These are phyloP conservation scores for Oenanthe sinensis DNA, from an alignment of 129 eudicot genomes.

Conservation along the genomic window DNA sequence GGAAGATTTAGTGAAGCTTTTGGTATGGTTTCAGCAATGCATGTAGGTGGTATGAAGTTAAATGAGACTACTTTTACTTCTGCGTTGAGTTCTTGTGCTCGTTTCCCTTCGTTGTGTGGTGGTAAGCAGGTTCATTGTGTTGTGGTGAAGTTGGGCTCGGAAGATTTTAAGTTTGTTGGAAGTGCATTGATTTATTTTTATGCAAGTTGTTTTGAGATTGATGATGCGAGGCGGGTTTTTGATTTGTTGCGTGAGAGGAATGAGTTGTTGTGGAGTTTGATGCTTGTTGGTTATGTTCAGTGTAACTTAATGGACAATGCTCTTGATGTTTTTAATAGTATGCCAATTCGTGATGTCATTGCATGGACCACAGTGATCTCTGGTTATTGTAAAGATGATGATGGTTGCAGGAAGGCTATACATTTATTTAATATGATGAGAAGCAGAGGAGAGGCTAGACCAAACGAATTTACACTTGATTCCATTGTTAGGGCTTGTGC, in stretches of 20 bases:
- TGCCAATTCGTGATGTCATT: slow-evolving; percentile 56
- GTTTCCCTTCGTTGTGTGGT: slow-evolving; percentile 14
- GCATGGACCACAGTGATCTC: slow-evolving; percentile 68
- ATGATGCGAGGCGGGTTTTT: slow-evolving; percentile 47
- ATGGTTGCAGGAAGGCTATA: slow-evolving; percentile 46
- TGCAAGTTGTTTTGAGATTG: slow-evolving; percentile 34
- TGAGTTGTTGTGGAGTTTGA: slow-evolving; percentile 49
- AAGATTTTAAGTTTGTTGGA: slow-evolving; percentile 43
- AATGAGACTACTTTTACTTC: slow-evolving; percentile 43
- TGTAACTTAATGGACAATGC: slow-evolving; percentile 48
- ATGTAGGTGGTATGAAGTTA: slow-evolving; percentile 27
- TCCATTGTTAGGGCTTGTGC: slow-evolving; percentile 51
- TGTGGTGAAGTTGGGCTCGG: slow-evolving; percentile 40
- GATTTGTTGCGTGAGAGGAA: slow-evolving; percentile 39
- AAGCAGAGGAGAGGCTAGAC: slow-evolving; percentile 26
- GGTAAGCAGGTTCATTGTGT: slow-evolving; percentile 58
- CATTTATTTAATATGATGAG: slow-evolving; percentile 51
- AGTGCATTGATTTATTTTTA: slow-evolving; percentile 49
- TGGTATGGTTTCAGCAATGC: slow-evolving; percentile 44
- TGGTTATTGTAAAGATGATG: slow-evolving; percentile 42
- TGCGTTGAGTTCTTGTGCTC: slow-evolving; percentile 43
- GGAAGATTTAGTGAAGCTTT: slow-evolving; percentile 35
- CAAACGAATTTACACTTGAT: slow-evolving; percentile 69
- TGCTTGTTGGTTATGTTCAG: slow-evolving; percentile 60
- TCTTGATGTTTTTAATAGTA: slow-evolving; percentile 26